Base-by-base conservation (phyloP, 2,329 filamentous ascomycete species). In the Conoideocrella luteorostrata region DNA sequence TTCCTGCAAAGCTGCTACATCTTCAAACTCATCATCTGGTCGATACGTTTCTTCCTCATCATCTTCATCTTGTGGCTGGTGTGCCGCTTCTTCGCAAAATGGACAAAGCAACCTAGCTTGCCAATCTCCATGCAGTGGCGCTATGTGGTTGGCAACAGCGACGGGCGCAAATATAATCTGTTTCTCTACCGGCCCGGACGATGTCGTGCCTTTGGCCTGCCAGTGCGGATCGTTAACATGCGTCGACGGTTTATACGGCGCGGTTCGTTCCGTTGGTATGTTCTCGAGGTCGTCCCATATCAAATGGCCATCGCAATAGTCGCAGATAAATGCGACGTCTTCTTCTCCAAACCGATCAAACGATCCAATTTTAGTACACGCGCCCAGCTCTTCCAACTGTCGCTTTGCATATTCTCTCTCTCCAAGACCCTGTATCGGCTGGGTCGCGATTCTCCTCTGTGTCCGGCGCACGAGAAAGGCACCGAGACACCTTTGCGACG, bases 251-350 rank as follows among this genome's bases (percentile, higher is more conserved):
- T 53, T 50, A 22, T 56, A 57, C 42, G 59, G 60, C 21, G 58
- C 57, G 7, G 61, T 56, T 28, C 74, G 61, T 43, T 64, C 59
- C 2, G 70, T 70, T 5, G 77, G 76, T 62, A 80, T 72, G 39
- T 61, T 63, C 49, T 70, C 66, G 24, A 80, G 52, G 53, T 81
- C 74, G 45, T 75, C 68, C 77, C 77, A 80, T 18, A 80, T 61
- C 20, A 80, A 61, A 53, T 76, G 75, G 2, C 77, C 77, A 54
- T 80, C 76, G 61, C 77, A 80, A 54, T 73, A 80, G 60, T 81
- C 75, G 62, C 77, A 81, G 7, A 78, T 65, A 52, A 80, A 80
- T 7, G 71, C 75, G 38, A 78, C 67, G 47, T 79, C 75, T 30
- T 60, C 56, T 24, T 77, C 71, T 33, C 69, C 73, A 41, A 79